A percentile compares a stretch with the other conserved stretches of the same genome.
phyloP scores from a whole-genome alignment of 1,284 basidiomycete species.

The Golubevia sp. region DNA sequence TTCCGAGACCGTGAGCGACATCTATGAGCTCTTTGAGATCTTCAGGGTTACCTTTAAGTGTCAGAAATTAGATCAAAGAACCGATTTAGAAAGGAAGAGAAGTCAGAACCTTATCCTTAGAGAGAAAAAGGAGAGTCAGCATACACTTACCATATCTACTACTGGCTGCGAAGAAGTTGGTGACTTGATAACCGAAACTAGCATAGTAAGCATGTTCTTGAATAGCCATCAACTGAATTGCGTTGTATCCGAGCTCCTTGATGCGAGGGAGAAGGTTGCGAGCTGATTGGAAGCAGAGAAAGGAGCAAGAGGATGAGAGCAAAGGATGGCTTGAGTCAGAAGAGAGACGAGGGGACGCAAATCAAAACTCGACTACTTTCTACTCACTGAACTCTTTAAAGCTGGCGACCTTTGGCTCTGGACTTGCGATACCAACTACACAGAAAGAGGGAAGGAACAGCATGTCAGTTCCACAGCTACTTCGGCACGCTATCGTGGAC shows the following conservation, averaged over 20 bases:
- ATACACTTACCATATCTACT: conserved; percentile 74
- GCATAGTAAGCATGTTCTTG: conserved; percentile 99
- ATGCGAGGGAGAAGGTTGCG: conserved; percentile 82
- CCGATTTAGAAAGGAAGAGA: neutral
- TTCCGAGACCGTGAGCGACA: conserved; percentile 87
- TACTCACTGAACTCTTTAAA: conserved; percentile 84
- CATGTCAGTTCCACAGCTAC: too few species aligned
- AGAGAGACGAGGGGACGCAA: neutral
- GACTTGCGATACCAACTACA: conserved; percentile 86
- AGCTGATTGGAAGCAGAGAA: conserved; percentile 48
- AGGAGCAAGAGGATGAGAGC: too few species aligned
- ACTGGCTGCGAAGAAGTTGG: conserved; percentile 95
- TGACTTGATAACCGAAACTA: conserved; percentile 98
- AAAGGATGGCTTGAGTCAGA: neutral
- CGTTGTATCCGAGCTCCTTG: conserved; percentile 89
- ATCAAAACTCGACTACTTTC: neutral
- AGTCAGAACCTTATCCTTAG: too few species aligned
- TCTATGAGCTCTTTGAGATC: conserved; percentile 94
- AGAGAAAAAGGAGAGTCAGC: too few species aligned
- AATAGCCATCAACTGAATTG: conserved; percentile 80
- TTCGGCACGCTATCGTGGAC: too few species aligned
- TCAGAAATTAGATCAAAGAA: neutral
- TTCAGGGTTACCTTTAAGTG: conserved; percentile 69
- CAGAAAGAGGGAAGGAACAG: neutral
- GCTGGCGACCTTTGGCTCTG: conserved; percentile 83